Evolutionary conservation across 768 basidiomycete genomes (phyloP), one percentile per base, ranked within the genome.

Genomic region (Suillus discolor): DNA sequence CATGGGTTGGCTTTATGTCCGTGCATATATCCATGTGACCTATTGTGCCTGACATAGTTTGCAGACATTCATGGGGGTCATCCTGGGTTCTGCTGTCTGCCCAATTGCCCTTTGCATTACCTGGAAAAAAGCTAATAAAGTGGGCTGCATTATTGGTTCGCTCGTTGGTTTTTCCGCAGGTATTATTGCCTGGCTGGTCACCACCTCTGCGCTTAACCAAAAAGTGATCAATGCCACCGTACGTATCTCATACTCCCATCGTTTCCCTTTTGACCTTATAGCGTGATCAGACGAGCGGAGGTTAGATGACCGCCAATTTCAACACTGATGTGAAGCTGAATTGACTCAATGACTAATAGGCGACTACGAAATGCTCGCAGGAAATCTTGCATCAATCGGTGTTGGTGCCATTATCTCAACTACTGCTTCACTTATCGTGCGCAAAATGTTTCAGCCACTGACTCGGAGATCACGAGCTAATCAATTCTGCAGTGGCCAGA

Each of bases 1-100:
- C 31, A 91, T 96, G 91, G 94, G 94, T 25, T 96, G 94, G 93
- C 88, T 96, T 63, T 96, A 96, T 69, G 90, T 93, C 68, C 60
- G 89, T 82, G 34, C 45, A 7, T 41, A 28, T n/a, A n/a, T 49
- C 34, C 6, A 12, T 25, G 15, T 38, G n/a, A 20, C 2, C 31
- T 2, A 31, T 59, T n/a, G 39, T 34, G 55, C 9, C 44, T 62
- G 61, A 59, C 51, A 36, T 57, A 8, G 44, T 15, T 13, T n/a
- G 38, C 64, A 92, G 91, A 91, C 89, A 7, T 93, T 93, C 77
- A 94, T 94, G 92, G 93, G 94, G 2, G 90, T 93, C 59, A 86
- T 93, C 45, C 84, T 94, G 13, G 93, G 95, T 2, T 91, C 89
- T 2, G 94, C 85, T 4, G 96, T 97, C 60, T 90, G 90, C 4